Evolutionary conservation across 768 basidiomycete genomes (phyloP), one percentile per base, ranked within the genome.

Genomic region (Lentinula guzmanii): DNA sequence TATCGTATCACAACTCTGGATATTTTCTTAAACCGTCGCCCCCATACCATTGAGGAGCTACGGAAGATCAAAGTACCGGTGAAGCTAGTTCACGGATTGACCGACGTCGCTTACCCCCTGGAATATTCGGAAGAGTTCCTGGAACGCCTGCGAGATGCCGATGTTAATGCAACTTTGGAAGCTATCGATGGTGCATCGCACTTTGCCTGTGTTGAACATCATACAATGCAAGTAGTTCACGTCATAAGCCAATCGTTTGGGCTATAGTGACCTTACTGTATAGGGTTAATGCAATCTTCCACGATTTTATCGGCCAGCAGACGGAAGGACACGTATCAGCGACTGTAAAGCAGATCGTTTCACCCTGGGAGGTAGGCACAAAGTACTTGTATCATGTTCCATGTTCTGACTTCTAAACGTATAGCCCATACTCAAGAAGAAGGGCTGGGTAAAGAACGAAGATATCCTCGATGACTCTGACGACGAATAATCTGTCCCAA

Each of bases 51-150:
- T 13, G 18, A 24, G 7, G 48, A 24, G 18, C 21, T 50, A 4
- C 21, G 21, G 15, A 24, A 50, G 4, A 50, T 50, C 3, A 24
- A 50, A 15, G 18, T 10, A 1, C 48, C 48, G 2, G 48, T 50
- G 1, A 50, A 64, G 31, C 51, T 71, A 7, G 65, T 70, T 37
- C 67, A 70, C 51, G 67, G 69, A 43, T 45, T 64, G 10, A 66
- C 69, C 54, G 71, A 72, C 56, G 67, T 74, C 61, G 69, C 68
- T 37, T 69, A 66, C 35, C 55, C 62, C 16, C 33, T 69, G 41
- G 65, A 59, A 54, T 56, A 65, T 42, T 50, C 63, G 9, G 45
- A 65, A 41, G 61, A 61, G 28, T 61, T 70, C 39, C 58, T 61
- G 60, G 53, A 58, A 10, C 64, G 61, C 51, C 65, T 75, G 63